Conservation (phyloP, 1,284 basidiomycete species). For the Neolentinus lepideus region DNA sequence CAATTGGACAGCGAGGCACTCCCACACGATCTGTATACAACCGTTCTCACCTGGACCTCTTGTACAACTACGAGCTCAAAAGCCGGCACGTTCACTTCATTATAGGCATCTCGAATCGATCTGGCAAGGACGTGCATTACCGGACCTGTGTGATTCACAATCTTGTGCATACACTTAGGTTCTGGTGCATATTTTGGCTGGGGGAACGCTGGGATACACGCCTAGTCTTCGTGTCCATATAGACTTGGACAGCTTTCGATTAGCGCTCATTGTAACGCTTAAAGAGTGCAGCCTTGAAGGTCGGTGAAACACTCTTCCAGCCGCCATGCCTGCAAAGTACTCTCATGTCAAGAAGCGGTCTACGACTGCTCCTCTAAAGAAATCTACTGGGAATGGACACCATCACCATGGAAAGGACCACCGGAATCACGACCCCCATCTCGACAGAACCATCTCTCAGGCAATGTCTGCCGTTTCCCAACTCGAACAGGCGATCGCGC, state of each 20-base stretch:
- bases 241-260: no score
- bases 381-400: constrained; percentile 6
- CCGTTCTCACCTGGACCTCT: no score
- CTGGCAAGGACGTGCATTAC: no score
- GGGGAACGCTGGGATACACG: no score
- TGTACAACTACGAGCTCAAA: no score
- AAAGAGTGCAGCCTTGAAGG: not conserved
- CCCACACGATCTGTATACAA: not conserved
- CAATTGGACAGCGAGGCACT: not conserved
- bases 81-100: no score
- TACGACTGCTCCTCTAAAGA: constrained; percentile 21
- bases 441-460: constrained; percentile 44
- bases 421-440: constrained; percentile 35
- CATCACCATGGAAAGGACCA: constrained; percentile 26
- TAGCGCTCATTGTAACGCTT: not conserved
- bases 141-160: no score
- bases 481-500: constrained; percentile 56
- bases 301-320: not conserved
- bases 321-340: constrained; percentile 59
- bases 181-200: no score
- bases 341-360: constrained; percentile 63
- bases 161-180: no score
- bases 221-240: no score
- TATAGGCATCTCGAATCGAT: no score
- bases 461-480: constrained; percentile 49